Evolutionary conservation across 306 rosid species (phyloP).

Genomic region (Lithocarpus polystachyus): DNA sequence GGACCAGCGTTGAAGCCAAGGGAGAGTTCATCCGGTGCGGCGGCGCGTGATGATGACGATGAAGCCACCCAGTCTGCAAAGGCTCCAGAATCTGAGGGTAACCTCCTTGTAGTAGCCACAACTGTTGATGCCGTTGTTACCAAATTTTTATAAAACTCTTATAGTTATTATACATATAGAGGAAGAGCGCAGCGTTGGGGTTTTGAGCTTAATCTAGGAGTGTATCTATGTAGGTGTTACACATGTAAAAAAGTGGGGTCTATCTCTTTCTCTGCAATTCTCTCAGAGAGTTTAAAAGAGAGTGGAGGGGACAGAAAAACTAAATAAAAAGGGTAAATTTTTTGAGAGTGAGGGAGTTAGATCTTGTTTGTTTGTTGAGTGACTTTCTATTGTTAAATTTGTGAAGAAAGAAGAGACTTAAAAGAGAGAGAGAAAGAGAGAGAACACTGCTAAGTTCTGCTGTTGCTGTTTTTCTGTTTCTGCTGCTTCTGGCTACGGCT

Average conservation of each 20-base stretch:
- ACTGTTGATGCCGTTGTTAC: constrained; percentile 35
- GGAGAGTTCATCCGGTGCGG: constrained; percentile 68
- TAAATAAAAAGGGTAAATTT: not conserved
- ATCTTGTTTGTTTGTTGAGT: constrained; percentile 14
- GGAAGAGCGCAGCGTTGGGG: not conserved
- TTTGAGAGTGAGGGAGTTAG: not conserved
- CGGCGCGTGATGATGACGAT: constrained; percentile 35
- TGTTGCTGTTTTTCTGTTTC: constrained; percentile 7
- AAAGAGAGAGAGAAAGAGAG: no score
- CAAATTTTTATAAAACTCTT: not conserved
- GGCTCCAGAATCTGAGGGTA: constrained; percentile 90
- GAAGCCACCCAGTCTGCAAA: constrained; percentile 89
- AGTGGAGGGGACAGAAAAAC: constrained; percentile 8
- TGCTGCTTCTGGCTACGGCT: constrained; percentile 20
- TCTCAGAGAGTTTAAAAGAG: constrained; percentile 33
- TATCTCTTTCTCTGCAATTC: constrained; percentile 29
- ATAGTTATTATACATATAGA: not conserved
- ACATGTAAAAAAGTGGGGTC: constrained; percentile 53
- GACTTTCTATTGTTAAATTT: not conserved
- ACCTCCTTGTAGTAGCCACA: constrained; percentile 99
- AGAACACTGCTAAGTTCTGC: not conserved
- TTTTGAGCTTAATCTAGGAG: constrained; percentile 25
- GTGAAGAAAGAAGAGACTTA: no score
- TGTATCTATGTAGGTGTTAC: constrained; percentile 41
- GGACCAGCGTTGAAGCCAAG: constrained; percentile 93